phyloP scores from a whole-genome alignment of 176 grass and related monocot genomes.

The Echinochloa phyllopogon region DNA sequence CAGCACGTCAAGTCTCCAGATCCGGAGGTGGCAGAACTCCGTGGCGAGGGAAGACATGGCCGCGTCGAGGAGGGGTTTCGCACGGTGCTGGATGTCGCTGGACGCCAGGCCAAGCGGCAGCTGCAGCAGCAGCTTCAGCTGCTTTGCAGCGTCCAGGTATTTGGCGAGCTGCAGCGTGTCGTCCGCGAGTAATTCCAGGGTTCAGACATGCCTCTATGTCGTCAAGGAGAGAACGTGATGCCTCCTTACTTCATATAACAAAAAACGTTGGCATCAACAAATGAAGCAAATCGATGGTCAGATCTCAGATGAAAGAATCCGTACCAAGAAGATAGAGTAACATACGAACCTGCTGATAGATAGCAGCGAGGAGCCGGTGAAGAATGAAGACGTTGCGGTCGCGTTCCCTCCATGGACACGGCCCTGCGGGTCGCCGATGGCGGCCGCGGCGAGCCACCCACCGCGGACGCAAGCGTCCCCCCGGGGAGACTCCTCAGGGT shows the following conservation, averaged over 20 bases:
- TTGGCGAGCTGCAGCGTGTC: not conserved
- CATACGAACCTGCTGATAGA: not conserved
- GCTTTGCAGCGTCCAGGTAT: conserved; percentile 3
- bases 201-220: not conserved
- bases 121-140: conserved; percentile 8
- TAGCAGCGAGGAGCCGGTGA: not conserved
- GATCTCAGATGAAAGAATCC: not conserved
- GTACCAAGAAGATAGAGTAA: not conserved
- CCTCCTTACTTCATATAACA: not conserved
- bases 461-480: not conserved
- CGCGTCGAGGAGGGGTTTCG: not conserved
- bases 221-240: not conserved
- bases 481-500: not conserved
- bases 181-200: not conserved
- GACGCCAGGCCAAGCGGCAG: not conserved
- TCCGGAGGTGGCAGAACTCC: not conserved
- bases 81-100: not conserved
- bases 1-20: conserved; percentile 7
- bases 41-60: not conserved
- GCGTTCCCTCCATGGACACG: not conserved
- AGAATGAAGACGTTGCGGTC: not conserved
- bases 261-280: not conserved
- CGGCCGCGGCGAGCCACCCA: not conserved
- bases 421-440: not conserved
- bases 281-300: not conserved